A percentile compares a stretch with the other conserved stretches of the same genome.
phyloP scores from a whole-genome alignment of 106 monocot species.

The Dactylorhiza incarnata region DNA sequence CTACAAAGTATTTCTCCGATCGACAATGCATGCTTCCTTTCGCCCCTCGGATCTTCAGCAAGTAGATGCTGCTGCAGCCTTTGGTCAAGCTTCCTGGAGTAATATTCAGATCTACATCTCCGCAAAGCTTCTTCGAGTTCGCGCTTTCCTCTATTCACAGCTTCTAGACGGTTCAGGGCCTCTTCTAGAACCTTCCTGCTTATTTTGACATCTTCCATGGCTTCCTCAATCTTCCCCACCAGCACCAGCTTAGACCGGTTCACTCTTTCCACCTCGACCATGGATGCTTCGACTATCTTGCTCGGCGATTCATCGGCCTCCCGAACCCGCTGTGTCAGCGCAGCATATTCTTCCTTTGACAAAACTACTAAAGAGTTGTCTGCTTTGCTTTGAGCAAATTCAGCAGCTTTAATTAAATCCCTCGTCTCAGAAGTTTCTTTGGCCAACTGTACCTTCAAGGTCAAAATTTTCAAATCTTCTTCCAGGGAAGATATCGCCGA shows the following conservation, averaged over 20 bases:
- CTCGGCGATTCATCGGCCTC: slow-evolving; percentile 50
- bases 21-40: slow-evolving; percentile 41
- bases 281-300: slow-evolving; percentile 41
- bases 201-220: slow-evolving; percentile 37
- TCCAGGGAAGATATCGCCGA: slow-evolving; percentile 42
- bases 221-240: slow-evolving; percentile 47
- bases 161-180: slow-evolving; percentile 48
- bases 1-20: slow-evolving; percentile 83
- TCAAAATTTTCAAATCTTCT: slow-evolving; percentile 50
- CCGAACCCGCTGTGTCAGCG: slow-evolving; percentile 39
- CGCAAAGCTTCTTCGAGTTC: slow-evolving; percentile 55
- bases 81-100: slow-evolving; percentile 27
- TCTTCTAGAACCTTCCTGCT: slow-evolving; percentile 46
- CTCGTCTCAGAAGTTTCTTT: slow-evolving; percentile 39
- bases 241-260: slow-evolving; percentile 36
- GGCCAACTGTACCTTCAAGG: slow-evolving; percentile 28
- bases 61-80: slow-evolving; percentile 16
- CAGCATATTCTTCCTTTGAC: slow-evolving; percentile 44
- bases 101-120: slow-evolving; percentile 61
- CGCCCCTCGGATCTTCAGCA: slow-evolving; percentile 18
- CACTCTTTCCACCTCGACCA: slow-evolving; percentile 49
- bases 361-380: slow-evolving; percentile 23
- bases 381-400: slow-evolving; percentile 54
- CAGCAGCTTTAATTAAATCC: slow-evolving; percentile 32
- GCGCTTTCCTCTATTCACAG: slow-evolving; percentile 50